Base-by-base conservation (phyloP, 768 basidiomycete species). In the Auricularia sp. region DNA sequence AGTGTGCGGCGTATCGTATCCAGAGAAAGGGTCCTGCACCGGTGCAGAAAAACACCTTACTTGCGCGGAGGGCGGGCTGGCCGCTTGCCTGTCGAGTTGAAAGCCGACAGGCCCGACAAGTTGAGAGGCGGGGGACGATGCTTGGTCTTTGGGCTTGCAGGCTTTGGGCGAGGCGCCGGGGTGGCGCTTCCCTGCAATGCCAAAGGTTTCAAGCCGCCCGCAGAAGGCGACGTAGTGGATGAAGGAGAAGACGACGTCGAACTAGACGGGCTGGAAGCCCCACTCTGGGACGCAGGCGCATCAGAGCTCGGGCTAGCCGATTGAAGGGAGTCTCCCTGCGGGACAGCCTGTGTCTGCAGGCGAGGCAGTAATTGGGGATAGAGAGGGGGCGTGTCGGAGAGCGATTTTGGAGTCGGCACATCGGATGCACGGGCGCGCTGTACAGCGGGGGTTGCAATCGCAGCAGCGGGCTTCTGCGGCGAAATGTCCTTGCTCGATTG, bases 171-270 rank as follows among this genome's bases (percentile, higher is more conserved):
- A 29, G 56, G 29, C 56, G 56, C 56, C 7, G 56, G 56, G 24
- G 24, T 29, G 21, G 56, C 24, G 56, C 56, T 29, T 14, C 24
- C 56, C 56, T 59, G 56, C 47, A 51, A 21, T 6, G 47, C 47
- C 47, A 51, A 51, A 51, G 47, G 24, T 24, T 59, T 59, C 56
- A 59, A 34, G 21, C 34, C 56, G 18, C 29, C 56, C 21, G 47
- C 11, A 51, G 47, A 51, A 51, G 47, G 5, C 14, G 47, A 21
- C 11, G 56, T 29, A 21, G 56, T 33, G 24, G 56, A 59, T 34
- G 56, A 29, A 24, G 66, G 11, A 58, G 56, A 56, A n/a, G 64
- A 62, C 37, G 36, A 54, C 21, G 71, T 35, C 56, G 24, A 29
- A 33, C 56, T 59, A 18, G 24, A 14, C 11, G 56, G 56, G 29